Evolutionary conservation across 768 basidiomycete species (phyloP).

Genomic region (Tylopilus plumbeoviolaceoides): DNA sequence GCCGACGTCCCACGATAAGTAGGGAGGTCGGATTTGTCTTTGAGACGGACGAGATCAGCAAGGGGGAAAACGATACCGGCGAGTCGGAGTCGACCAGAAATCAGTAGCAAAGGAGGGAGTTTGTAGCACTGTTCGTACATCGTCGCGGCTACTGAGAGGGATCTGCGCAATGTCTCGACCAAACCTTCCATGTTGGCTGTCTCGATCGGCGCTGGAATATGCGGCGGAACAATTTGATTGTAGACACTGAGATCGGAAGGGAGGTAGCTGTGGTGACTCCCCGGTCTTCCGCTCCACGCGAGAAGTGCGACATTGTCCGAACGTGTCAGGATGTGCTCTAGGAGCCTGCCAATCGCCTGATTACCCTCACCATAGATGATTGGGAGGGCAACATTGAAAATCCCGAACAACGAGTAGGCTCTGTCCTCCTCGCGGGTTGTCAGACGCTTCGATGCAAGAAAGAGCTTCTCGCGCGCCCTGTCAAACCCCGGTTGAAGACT

Average conservation of each 20-base stretch:
- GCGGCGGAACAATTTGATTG: too few species aligned
- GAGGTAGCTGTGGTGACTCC: not conserved
- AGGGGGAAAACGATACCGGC: not conserved
- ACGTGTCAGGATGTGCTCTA: not conserved
- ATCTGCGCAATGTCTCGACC: not conserved
- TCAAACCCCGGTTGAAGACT: not conserved
- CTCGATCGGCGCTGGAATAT: not conserved
- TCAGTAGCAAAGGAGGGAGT: not conserved
- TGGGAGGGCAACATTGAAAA: conserved; percentile 7
- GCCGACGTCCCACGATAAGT: not conserved
- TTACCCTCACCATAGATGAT: conserved; percentile 15
- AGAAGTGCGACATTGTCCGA: not conserved
- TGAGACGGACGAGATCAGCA: not conserved
- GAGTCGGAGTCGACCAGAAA: not conserved
- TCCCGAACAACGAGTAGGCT: conserved; percentile 15
- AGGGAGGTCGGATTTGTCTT: not conserved
- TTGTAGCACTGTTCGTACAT: not conserved
- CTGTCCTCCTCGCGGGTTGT: conserved; percentile 14
- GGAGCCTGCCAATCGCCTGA: not conserved
- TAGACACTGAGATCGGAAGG: not conserved
- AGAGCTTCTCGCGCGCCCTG: conserved; percentile 1
- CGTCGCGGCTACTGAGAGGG: not conserved
- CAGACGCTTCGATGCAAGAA: conserved; percentile 7
- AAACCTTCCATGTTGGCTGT: too few species aligned
- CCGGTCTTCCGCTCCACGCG: not conserved